Evolutionary conservation across 106 monocot genomes (phyloP).

Genomic region (Platanthera zijinensis): DNA sequence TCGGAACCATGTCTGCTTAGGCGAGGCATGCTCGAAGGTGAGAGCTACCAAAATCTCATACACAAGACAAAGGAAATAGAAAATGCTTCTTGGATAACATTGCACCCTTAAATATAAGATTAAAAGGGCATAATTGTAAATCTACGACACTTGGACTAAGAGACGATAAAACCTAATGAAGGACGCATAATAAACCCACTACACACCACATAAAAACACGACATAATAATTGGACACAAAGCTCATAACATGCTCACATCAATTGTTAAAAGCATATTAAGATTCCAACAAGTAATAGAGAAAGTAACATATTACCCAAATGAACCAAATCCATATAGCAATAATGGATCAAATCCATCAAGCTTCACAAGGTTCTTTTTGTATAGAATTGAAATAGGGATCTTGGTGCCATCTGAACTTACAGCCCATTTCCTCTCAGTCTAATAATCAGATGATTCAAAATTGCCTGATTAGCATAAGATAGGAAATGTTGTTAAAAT

Average conservation of each 20-base stretch:
- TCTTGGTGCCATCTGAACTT: slow-evolving; percentile 69
- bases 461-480: slow-evolving; percentile 62
- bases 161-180: too few relatives aligned
- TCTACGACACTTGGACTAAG: too few relatives aligned
- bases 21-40: too few relatives aligned
- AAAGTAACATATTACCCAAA: slow-evolving; percentile 52
- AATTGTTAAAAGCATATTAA: background rate
- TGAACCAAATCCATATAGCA: slow-evolving; percentile 95
- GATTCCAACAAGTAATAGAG: background rate
- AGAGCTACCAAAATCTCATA: too few relatives aligned
- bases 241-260: background rate
- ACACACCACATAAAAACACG: too few relatives aligned
- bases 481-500: background rate
- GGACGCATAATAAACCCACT: too few relatives aligned
- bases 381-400: slow-evolving; percentile 90
- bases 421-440: slow-evolving; percentile 93
- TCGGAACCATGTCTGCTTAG: too few relatives aligned
- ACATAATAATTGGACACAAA: too few relatives aligned
- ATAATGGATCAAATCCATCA: slow-evolving; percentile 83
- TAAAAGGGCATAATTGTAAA: too few relatives aligned
- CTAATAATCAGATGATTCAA: slow-evolving; percentile 83
- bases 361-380: slow-evolving; percentile 74
- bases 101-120: too few relatives aligned
- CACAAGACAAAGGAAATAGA: too few relatives aligned
- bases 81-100: too few relatives aligned